Conservation (phyloP, 306 rosid genomes). For the Corylus heterophylla region DNA sequence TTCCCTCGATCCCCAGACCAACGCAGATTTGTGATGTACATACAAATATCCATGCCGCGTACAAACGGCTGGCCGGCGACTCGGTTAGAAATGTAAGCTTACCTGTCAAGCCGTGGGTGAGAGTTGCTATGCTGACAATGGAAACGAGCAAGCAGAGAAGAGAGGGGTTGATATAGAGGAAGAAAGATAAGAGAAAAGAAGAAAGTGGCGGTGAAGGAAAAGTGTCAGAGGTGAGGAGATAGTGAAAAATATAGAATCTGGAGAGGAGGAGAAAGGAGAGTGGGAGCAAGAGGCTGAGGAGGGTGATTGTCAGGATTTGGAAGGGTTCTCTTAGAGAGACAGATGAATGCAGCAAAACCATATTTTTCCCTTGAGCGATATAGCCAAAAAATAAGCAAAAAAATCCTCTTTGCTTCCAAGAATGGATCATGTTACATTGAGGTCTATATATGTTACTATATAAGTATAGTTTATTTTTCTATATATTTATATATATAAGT, state of each 20-base stretch:
- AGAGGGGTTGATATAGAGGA: slow-evolving; percentile 37
- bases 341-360: slow-evolving; percentile 32
- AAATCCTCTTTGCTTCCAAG: slow-evolving; percentile 26
- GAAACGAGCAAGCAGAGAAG: slow-evolving; percentile 53
- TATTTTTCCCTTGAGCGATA: slow-evolving; percentile 20
- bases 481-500: not conserved
- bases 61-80: slow-evolving; percentile 25
- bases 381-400: not conserved
- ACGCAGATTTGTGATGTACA: slow-evolving; percentile 67
- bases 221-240: slow-evolving; percentile 30
- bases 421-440: slow-evolving; percentile 27
- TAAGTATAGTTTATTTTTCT: slow-evolving; percentile 10
- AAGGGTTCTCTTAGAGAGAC: slow-evolving; percentile 41
- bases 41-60: slow-evolving; percentile 62
- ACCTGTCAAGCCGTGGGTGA: slow-evolving; percentile 46
- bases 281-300: slow-evolving; percentile 70
- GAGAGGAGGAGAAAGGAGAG: slow-evolving; percentile 74
- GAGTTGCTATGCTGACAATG: slow-evolving; percentile 38
- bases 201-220: slow-evolving; percentile 1
- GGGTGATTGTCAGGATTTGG: slow-evolving; percentile 53
- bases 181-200: slow-evolving; percentile 28
- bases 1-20: slow-evolving; percentile 61
- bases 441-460: slow-evolving; percentile 28
- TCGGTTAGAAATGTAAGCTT: slow-evolving; percentile 31
- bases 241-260: slow-evolving; percentile 42